phyloP scores from a whole-genome alignment of 78 protist genomes.

The Anaeramoeba flamelloides region DNA sequence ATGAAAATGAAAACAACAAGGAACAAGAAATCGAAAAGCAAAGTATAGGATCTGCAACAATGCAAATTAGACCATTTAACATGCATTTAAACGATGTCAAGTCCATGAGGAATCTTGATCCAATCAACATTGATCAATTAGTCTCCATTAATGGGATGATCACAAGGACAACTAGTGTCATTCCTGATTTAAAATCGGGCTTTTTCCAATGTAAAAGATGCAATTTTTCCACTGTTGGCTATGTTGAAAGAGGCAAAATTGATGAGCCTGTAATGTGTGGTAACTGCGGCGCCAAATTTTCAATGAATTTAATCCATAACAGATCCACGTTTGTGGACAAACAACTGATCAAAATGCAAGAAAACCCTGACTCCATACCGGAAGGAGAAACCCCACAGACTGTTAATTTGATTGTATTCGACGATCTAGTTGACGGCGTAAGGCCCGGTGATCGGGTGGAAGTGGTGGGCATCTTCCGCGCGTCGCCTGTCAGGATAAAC shows the following conservation, averaged over 20 bases:
- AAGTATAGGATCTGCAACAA: background rate
- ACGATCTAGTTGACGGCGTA: slow-evolving; percentile 61
- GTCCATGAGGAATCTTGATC: background rate
- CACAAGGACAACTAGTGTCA: background rate
- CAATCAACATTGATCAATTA: slow-evolving; percentile 6
- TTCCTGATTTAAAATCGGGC: background rate
- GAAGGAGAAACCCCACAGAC: slow-evolving; percentile 91
- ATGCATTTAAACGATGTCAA: background rate
- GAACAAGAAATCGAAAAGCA: background rate
- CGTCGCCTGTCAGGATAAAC: slow-evolving; percentile 10
- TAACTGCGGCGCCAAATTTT: slow-evolving; percentile 26
- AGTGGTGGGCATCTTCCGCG: slow-evolving; percentile 82
- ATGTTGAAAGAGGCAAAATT: slow-evolving; percentile 1
- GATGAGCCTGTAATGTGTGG: slow-evolving; percentile 11
- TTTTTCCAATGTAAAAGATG: slow-evolving; percentile 2
- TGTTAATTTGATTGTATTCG: slow-evolving; percentile 47
- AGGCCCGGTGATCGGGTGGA: slow-evolving; percentile 88
- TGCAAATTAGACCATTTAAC: background rate
- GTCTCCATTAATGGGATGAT: slow-evolving; percentile 5
- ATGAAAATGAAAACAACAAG: too few relatives aligned
- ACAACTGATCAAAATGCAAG: slow-evolving; percentile 81
- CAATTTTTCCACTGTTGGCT: background rate
- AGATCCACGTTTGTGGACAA: slow-evolving; percentile 74
- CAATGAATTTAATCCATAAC: slow-evolving; percentile 68
- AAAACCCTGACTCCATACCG: slow-evolving; percentile 64